Evolutionary conservation across 1,139 yeast species (phyloP), one percentile per base, ranked within the genome.

Genomic region (Lodderomyces theae): DNA sequence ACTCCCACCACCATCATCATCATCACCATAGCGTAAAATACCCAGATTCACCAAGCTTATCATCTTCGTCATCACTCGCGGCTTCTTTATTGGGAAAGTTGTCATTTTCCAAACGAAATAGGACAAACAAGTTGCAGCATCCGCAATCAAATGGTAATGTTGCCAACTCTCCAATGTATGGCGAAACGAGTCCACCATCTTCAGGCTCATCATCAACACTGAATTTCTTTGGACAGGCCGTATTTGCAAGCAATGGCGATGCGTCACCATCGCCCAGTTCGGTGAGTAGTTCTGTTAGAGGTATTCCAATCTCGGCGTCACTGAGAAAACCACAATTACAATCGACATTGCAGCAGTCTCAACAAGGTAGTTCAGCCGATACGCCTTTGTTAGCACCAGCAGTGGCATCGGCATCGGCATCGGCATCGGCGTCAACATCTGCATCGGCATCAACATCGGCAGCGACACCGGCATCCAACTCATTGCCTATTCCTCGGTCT

Each of bases 191-290:
- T 16, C 11, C 40, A n/a, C 28, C 41, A 16, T 23, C 29, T 21
- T 26, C 30, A 28, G 25, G 16, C 18, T 34, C 32, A 21, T 29
- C 57, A 8, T 56, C 68, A 6, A 44, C 60, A 12, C 49, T 63
- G 13, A 62, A 57, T 44, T 43, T 64, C 24, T 53, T 63, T 40
- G 64, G 65, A 15, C 66, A 63, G 38, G 51, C 61, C 37, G 61
- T 58, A 43, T 21, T 47, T n/a, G 7, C 31, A 28, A 13, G 8
- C 10, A 11, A 11, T 11, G 31, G 31, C 11, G 31, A 28, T 10
- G 31, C 18, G 8, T 28, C 31, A 6, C 31, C 31, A 28, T 28
- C 31, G 3, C 31, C 31, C 15, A 28, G 31, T 15, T 28, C 31
- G n/a, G 31, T 16, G 26, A 25, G 22, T 32, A 22, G 33, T 24